A percentile compares a stretch with the other conserved stretches of the same genome.
Evolutionary conservation across 805 yeast species (phyloP).

Genomic region (Suhomyces faveliae): DNA sequence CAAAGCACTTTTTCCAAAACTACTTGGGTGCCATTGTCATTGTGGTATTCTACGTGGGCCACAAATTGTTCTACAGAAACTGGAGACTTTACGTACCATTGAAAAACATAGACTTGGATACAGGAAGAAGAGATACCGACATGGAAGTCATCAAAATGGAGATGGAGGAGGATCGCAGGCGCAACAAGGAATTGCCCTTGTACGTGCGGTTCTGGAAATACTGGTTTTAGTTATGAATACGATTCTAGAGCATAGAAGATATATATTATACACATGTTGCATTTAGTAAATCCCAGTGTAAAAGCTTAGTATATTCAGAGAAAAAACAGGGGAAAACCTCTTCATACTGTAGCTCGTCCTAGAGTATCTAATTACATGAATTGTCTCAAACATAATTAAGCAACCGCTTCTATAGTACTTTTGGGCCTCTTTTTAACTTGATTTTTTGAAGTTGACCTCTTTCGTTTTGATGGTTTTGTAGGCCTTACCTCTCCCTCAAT

Average conservation of each 20-base stretch:
- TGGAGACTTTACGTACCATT: conserved; percentile 19
- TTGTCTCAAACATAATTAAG: background rate
- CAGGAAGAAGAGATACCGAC: conserved; percentile 26
- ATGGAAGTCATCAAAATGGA: conserved; percentile 21
- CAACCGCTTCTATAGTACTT: conserved; percentile 14
- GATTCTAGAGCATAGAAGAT: too few relatives aligned
- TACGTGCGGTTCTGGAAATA: conserved; percentile 16
- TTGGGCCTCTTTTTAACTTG: conserved; percentile 22
- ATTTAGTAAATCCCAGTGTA: background rate
- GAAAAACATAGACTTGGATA: conserved; percentile 23
- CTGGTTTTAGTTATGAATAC: conserved; percentile 9
- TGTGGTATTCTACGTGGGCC: conserved; percentile 21
- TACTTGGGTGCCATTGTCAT: conserved; percentile 26
- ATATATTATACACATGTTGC: too few relatives aligned
- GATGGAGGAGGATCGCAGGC: conserved; percentile 18
- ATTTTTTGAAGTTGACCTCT: conserved; percentile 19
- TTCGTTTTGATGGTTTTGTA: conserved; percentile 47
- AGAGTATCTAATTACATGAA: background rate
- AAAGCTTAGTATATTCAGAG: background rate
- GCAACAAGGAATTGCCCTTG: conserved; percentile 13
- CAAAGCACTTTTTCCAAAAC: conserved; percentile 23
- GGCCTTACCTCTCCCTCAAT: conserved; percentile 77
- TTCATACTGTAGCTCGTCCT: background rate
- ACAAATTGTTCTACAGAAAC: conserved; percentile 22
- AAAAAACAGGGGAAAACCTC: background rate